Evolutionary conservation across 345 rosid genomes (phyloP).

Genomic region (Moricandia arvensis): DNA sequence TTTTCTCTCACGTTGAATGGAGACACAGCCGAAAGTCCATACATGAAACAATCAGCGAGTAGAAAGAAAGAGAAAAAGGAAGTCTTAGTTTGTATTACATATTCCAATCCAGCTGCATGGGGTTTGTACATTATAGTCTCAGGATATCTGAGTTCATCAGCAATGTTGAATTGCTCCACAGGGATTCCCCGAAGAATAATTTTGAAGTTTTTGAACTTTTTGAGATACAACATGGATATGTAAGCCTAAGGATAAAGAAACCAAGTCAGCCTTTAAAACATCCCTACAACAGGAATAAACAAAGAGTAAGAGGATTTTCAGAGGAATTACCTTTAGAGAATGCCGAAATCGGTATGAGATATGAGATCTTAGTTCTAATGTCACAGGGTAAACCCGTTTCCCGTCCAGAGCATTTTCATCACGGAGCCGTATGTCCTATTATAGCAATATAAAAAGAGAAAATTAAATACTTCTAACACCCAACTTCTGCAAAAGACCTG

Average conservation of each 20-base stretch:
- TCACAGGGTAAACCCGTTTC: conserved; percentile 33
- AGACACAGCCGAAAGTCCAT: not conserved
- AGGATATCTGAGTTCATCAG: conserved; percentile 49
- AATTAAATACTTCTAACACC: not conserved
- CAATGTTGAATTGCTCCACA: conserved; percentile 59
- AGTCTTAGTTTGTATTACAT: conserved; percentile 43
- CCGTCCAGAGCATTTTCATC: conserved; percentile 54
- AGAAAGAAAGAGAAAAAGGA: not conserved
- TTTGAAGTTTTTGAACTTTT: conserved; percentile 66
- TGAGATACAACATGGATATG: conserved; percentile 75
- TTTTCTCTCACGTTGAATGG: not conserved
- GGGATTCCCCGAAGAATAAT: conserved; percentile 79
- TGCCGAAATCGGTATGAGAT: conserved; percentile 62
- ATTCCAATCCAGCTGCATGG: conserved; percentile 42
- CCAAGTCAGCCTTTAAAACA: conserved; percentile 5
- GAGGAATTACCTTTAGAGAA: conserved; percentile 66
- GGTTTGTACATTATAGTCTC: conserved; percentile 61
- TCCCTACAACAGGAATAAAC: not conserved
- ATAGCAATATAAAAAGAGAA: not conserved
- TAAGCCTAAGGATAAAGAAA: conserved; percentile 57
- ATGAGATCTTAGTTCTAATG: conserved; percentile 55
- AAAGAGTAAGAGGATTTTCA: conserved; percentile 12
- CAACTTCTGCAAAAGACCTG: not conserved
- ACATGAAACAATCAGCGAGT: not conserved
- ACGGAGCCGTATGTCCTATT: conserved; percentile 71